Conservation (phyloP, 106 monocot genomes). For the Dendrobium chrysotoxum region DNA sequence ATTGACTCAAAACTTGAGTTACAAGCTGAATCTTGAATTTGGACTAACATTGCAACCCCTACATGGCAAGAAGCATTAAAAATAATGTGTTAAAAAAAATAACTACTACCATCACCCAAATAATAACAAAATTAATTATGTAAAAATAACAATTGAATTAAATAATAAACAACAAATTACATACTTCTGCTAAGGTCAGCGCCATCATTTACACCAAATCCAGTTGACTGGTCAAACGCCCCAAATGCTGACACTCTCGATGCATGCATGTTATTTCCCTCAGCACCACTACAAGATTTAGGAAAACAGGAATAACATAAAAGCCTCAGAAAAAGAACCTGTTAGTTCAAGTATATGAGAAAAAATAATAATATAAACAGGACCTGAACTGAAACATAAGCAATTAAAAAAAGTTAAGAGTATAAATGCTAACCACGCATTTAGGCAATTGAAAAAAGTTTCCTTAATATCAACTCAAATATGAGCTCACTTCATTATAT, state of each 20-base stretch:
- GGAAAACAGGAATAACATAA: not conserved
- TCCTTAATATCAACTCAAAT: not conserved
- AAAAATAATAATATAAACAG: not conserved
- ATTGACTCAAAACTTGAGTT: not conserved
- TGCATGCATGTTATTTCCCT: slow-evolving; percentile 24
- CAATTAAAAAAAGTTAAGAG: not conserved
- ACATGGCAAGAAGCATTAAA: not conserved
- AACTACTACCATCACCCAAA: not conserved
- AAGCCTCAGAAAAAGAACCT: not conserved
- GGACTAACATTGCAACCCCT: not conserved
- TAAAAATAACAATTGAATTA: not conserved
- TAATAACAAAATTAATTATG: not conserved
- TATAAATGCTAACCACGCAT: not conserved
- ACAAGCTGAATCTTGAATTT: not conserved
- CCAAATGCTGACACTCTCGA: slow-evolving; percentile 39
- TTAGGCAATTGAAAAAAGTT: not conserved
- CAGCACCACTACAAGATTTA: slow-evolving; percentile 22
- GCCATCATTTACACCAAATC: slow-evolving; percentile 23
- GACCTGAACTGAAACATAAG: not conserved
- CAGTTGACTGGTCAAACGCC: slow-evolving; percentile 24
- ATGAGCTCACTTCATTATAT: not conserved
- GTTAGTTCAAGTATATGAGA: not conserved
- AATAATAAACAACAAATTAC: not conserved
- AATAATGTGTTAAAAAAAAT: not conserved
- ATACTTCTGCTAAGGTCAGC: slow-evolving; percentile 24